Evolutionary conservation across 495 filamentous ascomycete genomes (phyloP), one percentile per base, ranked within the genome.

Genomic region (Baudoinia panamericana): DNA sequence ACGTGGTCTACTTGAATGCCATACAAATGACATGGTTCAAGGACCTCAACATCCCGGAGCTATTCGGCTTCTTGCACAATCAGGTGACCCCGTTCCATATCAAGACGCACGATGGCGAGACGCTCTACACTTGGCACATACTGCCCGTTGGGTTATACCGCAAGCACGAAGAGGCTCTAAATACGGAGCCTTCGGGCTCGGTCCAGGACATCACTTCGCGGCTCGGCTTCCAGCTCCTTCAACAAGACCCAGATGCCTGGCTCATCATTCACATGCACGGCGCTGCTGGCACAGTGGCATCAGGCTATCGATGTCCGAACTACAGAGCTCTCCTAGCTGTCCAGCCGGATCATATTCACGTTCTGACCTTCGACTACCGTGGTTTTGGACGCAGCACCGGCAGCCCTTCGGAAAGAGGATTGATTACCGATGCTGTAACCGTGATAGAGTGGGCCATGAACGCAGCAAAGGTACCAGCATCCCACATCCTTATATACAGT

Each of bases 61-160:
- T 41, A n/a, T 69, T 65, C 51, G 65, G 65, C 4, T 69, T 71
- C 36, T 43, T 71, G 8, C 58, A 69, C 36, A 79, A 77, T 53
- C 79, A 85, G 59, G 70, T 79, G 17, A 78, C 73, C 1, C 72
- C 78, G 0, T 83, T 85, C 53, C 61, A 62, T 1, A 68, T 85
- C 40, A 57, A 54, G 12, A 73, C 78, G 5, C 50, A 65, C 10
- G 71, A 77, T 45, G 63, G 64, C 30, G 66, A 76, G 46, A 58
- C 51, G 11, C 63, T 84, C 4, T 78, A 82, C 46, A 71, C 77
- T 9, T 85, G 80, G 80, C 79, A 83, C 42, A 68, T 84, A 39
- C 64, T 82, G 8, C 80, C 79, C 1, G 52, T 82, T n/a, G 68
- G 67, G 9, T 36, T 76, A 0, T 82, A 82, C 56, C 57, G 65